A percentile compares a stretch with the other conserved stretches of the same genome.
phyloP scores from a whole-genome alignment of 2,329 filamentous ascomycete genomes.

The Juglanconis juglandina region DNA sequence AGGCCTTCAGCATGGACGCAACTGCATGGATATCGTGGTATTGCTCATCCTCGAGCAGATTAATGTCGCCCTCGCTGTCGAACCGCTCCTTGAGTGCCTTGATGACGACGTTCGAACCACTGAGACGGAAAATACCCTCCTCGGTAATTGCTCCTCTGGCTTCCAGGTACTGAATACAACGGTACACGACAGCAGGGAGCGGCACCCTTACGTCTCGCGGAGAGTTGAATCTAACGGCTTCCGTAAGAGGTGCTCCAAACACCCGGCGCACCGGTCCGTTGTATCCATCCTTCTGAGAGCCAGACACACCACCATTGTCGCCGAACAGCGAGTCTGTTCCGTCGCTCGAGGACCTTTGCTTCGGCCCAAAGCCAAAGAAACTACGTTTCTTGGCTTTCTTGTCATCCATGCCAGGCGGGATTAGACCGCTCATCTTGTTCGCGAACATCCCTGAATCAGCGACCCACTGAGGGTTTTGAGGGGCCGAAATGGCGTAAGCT shows the following conservation, averaged over 20 bases:
- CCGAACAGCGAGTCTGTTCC: conserved; percentile 55
- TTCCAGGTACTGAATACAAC: conserved; percentile 89
- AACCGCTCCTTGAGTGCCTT: conserved; percentile 88
- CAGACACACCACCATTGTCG: conserved; percentile 43
- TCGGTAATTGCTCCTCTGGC: conserved; percentile 77
- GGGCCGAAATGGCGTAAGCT: conserved; percentile 69
- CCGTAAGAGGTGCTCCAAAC: conserved; percentile 80
- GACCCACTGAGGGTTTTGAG: conserved; percentile 80
- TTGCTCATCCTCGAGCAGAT: conserved; percentile 75
- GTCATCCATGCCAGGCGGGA: conserved; percentile 57
- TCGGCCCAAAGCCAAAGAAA: conserved; percentile 68
- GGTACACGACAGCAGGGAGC: conserved; percentile 88
- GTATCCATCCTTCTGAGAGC: conserved; percentile 37
- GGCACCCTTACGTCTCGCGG: conserved; percentile 70
- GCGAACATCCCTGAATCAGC: conserved; percentile 82
- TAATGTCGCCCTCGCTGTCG: conserved; percentile 87
- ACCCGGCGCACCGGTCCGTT: conserved; percentile 63
- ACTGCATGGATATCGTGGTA: conserved; percentile 97
- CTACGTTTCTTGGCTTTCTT: conserved; percentile 78
- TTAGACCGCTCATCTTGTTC: conserved; percentile 57
- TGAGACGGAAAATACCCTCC: conserved; percentile 94
- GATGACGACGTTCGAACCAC: conserved; percentile 94
- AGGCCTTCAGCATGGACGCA: conserved; percentile 88
- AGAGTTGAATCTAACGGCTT: conserved; percentile 78
- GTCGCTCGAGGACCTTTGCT: conserved; percentile 56